Base-by-base conservation (phyloP, 2,329 filamentous ascomycete species). In the Lachnellula arida region DNA sequence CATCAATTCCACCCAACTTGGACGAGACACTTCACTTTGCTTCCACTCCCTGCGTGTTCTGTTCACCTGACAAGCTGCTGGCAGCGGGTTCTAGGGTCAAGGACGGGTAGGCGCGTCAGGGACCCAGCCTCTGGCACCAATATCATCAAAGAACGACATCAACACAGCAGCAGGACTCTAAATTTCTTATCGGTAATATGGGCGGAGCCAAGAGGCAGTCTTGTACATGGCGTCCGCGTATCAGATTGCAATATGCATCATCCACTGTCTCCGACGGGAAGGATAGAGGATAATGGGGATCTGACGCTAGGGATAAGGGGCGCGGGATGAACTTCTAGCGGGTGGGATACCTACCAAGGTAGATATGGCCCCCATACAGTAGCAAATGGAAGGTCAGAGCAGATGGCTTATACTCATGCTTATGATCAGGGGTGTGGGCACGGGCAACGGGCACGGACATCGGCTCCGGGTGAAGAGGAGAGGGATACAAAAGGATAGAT, bases 11-110 rank as follows among this genome's bases (percentile, higher is more conserved):
- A 40, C 53, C 53, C 53, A 50, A 50, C 39, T 35, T 28, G 22
- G 28, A 17, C 28, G 28, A 11, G 32, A 55, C 47, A 55, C 28
- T 42, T 55, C 53, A 51, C 46, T 50, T 14, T 55, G 53, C 53
- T 40, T 55, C 32, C 22, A 22, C 25, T 39, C 9, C 43, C 28
- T 40, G 14, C 19, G n/a, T 19, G 28, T 19, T 40, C 40, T 51
- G 51, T 55, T 50, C 53, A 50, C 53, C 53, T 55, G 53, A 55
- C 40, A 49, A 46, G 46, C 15, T 43, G 39, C 28, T 32, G 28
- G 9, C 28, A 32, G 28, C 28, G 28, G 28, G 28, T 32, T 32
- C 28, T 8, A 32, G 28, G 28, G 9, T 32, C 8, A 49, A 39
- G 25, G 40, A 34, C 47, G 53, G 53, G 47, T 39, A 46, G 47